Evolutionary conservation across 176 grass and related monocot species (phyloP), one percentile per base, ranked within the genome.

Genomic region (Cenchrus fungigraminus): DNA sequence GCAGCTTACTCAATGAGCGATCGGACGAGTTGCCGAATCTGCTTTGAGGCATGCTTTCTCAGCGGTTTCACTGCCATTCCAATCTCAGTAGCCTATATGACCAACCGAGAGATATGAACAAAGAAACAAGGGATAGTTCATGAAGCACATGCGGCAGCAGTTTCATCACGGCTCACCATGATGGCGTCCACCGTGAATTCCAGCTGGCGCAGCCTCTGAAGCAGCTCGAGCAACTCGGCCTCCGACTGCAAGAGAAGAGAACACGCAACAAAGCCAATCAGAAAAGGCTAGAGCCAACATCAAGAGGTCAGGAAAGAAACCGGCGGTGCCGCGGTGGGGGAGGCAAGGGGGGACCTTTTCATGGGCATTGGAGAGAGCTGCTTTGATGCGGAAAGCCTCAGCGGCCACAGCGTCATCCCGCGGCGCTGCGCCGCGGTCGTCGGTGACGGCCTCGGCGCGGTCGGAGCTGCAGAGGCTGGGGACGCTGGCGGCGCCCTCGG

Each of bases 401-500:
- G 31, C 65, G 46, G 80, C 19, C 63, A 86, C 40, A 28, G 44
- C 74, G 69, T 76, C 76, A 3, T 12, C 47, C 14, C 13, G 28
- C 22, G 34, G 65, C 10, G n/a, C 55, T 0, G 37, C 59, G 15
- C 63, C 63, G 71, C 60, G 81, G 58, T 84, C 82, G 17, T 88
- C 78, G 6, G 79, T 91, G 66, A 91, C 61, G 54, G 46, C 90
- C 67, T 83, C 82, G 22, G 86, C 83, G 31, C 64, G 78, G 60
- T 92, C 91, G 68, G 69, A 90, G 91, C 88, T 93, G 85, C 85
- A 90, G 42, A 87, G 79, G 85, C 85, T 93, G 47, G 83, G 88
- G 43, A 90, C 85, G 67, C 91, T 84, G 31, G 43, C 25, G 4
- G 87, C 71, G 5, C 71, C 81, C 51, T 92, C 91, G 31, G 82